A percentile compares a stretch with the other conserved stretches of the same genome.
Evolutionary conservation across 805 yeast species (phyloP).

Genomic region (Debaryomyces tyrocola): DNA sequence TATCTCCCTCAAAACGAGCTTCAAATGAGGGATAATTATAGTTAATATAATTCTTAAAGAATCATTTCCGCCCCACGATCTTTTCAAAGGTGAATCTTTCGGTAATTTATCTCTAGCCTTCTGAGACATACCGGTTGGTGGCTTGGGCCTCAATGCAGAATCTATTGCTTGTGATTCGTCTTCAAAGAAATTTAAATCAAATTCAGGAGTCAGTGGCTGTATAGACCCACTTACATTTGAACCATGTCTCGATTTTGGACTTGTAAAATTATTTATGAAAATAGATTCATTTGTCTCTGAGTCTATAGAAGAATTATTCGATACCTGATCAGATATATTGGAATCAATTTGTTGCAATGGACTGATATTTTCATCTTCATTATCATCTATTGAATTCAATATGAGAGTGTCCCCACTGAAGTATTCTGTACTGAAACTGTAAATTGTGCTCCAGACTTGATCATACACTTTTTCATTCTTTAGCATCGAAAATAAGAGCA

Average conservation of each 20-base stretch:
- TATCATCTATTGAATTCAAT: constrained; percentile 14
- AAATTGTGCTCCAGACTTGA: constrained; percentile 34
- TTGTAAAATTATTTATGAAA: constrained; percentile 8
- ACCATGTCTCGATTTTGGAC: neutral
- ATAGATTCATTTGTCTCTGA: constrained; percentile 6
- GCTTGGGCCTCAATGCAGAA: constrained; percentile 46
- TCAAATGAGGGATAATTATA: constrained; percentile 38
- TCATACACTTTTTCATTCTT: constrained; percentile 41
- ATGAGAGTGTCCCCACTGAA: constrained; percentile 20
- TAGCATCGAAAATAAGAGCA: constrained; percentile 51
- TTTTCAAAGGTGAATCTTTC: constrained; percentile 46
- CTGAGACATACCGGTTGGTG: constrained; percentile 61
- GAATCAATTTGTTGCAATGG: constrained; percentile 6
- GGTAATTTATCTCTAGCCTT: constrained; percentile 57
- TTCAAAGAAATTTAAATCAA: constrained; percentile 1
- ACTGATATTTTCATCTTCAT: constrained; percentile 1
- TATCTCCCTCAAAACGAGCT: constrained; percentile 23
- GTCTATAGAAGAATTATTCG: constrained; percentile 3
- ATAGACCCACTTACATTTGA: constrained; percentile 1
- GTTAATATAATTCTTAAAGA: constrained; percentile 44
- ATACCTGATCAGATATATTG: constrained; percentile 9
- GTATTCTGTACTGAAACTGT: constrained; percentile 23
- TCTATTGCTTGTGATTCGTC: constrained; percentile 28
- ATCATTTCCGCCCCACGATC: constrained; percentile 59
- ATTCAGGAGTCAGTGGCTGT: neutral